Conservation (phyloP, 1,284 basidiomycete genomes). For the Irpex lacteus region DNA sequence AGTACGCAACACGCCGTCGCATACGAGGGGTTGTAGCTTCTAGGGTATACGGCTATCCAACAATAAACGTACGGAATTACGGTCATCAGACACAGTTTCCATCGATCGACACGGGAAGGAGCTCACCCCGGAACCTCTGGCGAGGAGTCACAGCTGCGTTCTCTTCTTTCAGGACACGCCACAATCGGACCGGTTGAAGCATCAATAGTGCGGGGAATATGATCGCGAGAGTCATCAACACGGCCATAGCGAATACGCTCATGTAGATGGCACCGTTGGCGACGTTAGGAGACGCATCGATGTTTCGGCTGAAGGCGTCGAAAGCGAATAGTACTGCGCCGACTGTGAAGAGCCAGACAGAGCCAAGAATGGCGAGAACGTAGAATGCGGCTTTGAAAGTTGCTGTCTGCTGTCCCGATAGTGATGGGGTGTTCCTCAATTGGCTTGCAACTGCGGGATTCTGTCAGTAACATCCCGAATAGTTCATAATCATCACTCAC, state of each 20-base stretch:
- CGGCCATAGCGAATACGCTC: conserved; percentile 56
- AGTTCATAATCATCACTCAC: no score
- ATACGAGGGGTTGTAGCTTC: conserved; percentile 64
- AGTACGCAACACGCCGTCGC: conserved; percentile 64
- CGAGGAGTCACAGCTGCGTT: conserved; percentile 67
- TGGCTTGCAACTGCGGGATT: conserved; percentile 42
- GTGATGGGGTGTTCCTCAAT: conserved; percentile 56
- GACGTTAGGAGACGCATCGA: conserved; percentile 43
- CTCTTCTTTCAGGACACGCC: conserved; percentile 51
- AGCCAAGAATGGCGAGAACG: conserved; percentile 51
- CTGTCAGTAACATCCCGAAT: no score
- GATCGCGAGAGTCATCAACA: conserved; percentile 67
- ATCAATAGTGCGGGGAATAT: conserved; percentile 68
- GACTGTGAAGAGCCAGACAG: conserved; percentile 62
- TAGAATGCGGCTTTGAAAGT: conserved; percentile 70
- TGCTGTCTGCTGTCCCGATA: conserved; percentile 56
- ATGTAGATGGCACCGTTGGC: conserved; percentile 74
- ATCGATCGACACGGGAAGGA: not conserved
- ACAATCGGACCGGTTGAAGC: conserved; percentile 64
- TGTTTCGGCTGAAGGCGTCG: conserved; percentile 47
- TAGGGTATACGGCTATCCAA: conserved; percentile 64
- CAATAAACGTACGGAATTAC: conserved; percentile 4
- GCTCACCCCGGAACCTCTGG: conserved; percentile 73
- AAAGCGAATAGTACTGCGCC: conserved; percentile 68
- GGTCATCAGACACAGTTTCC: not conserved